Conservation (phyloP, 2,329 filamentous ascomycete genomes). For the Bipolaris sorokiniana region DNA sequence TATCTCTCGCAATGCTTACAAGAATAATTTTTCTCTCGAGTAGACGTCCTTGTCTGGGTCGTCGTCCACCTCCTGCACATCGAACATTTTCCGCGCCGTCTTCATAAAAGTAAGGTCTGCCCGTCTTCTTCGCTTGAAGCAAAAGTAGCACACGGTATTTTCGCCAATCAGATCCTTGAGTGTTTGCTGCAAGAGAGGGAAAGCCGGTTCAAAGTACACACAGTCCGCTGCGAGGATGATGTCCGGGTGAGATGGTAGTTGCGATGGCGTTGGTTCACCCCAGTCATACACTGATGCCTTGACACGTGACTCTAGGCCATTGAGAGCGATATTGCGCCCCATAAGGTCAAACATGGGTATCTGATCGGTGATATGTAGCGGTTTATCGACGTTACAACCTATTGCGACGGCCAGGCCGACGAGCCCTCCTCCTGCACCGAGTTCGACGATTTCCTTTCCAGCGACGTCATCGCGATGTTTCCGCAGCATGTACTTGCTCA, state of each 20-base stretch:
- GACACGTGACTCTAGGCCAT: conserved; percentile 69
- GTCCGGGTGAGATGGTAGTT: conserved; percentile 66
- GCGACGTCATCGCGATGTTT: conserved; percentile 69
- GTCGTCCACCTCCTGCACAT: conserved; percentile 55
- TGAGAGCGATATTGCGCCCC: conserved; percentile 84
- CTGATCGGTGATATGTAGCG: conserved; percentile 87
- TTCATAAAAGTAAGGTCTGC: conserved; percentile 65
- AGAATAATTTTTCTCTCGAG: conserved; percentile 55
- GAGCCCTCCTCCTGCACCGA: conserved; percentile 89
- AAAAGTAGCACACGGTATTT: conserved; percentile 77
- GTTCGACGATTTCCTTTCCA: conserved; percentile 80
- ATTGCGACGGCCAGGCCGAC: conserved; percentile 71
- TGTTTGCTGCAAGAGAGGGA: conserved; percentile 83
- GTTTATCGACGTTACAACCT: conserved; percentile 59
- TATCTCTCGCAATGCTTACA: conserved; percentile 48
- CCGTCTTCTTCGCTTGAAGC: conserved; percentile 89
- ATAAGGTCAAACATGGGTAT: conserved; percentile 83
- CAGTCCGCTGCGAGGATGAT: conserved; percentile 72
- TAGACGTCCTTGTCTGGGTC: conserved; percentile 56
- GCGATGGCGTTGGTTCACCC: conserved; percentile 57
- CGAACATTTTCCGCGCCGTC: conserved; percentile 56
- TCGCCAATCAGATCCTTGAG: conserved; percentile 73
- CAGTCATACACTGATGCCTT: conserved; percentile 79
- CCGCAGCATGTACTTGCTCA: conserved; percentile 84
- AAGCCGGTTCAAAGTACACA: conserved; percentile 95